phyloP scores from a whole-genome alignment of 805 yeast genomes.

The Suhomyces vadensis region DNA sequence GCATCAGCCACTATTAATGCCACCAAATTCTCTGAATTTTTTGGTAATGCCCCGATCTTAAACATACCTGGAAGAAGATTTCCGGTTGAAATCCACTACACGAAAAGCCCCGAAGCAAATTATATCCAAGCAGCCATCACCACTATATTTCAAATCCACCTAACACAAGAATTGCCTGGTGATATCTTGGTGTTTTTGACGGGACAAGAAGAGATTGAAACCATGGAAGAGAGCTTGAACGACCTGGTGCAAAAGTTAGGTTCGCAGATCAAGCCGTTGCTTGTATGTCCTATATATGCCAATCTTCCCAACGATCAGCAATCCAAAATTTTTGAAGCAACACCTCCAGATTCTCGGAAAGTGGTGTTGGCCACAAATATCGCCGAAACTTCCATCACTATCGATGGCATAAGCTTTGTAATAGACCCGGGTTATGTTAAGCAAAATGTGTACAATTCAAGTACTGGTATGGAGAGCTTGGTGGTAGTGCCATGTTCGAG shows the following conservation, averaged over 20 bases:
- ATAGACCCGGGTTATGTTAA: conserved; percentile 49
- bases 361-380: conserved; percentile 94
- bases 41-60: conserved; percentile 81
- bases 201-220: conserved; percentile 95
- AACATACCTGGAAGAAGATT: conserved; percentile 91
- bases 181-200: conserved; percentile 90
- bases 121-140: conserved; percentile 87
- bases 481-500: conserved; percentile 47
- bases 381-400: conserved; percentile 54
- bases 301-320: conserved; percentile 87
- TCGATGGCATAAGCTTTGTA: conserved; percentile 44
- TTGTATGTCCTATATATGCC: conserved; percentile 87
- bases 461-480: conserved; percentile 47
- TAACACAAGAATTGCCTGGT: conserved; percentile 63
- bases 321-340: conserved; percentile 77
- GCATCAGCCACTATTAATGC: conserved; percentile 97
- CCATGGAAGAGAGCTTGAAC: conserved; percentile 65
- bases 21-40: conserved; percentile 77
- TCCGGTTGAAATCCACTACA: conserved; percentile 85
- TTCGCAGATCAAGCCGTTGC: conserved; percentile 55
- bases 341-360: conserved; percentile 77
- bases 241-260: conserved; percentile 71
- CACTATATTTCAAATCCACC: conserved; percentile 85
- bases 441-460: conserved; percentile 43
- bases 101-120: conserved; percentile 86